Base-by-base conservation (phyloP, 2,329 filamentous ascomycete genomes). In the Fusarium brachygibbosum region DNA sequence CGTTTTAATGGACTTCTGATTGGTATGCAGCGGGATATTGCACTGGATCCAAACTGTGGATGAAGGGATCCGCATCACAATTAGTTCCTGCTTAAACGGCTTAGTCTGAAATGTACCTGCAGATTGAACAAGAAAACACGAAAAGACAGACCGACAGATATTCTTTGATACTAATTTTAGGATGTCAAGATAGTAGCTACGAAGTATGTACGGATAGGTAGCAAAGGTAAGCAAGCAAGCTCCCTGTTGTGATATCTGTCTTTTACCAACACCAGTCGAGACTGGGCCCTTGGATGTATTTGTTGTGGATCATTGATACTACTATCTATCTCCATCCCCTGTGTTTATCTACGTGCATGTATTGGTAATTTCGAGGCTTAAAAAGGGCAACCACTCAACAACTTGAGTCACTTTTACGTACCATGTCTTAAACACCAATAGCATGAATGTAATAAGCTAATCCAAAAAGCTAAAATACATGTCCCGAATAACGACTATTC, bases 11-110 rank as follows among this genome's bases (percentile, higher is more conserved):
- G 57, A 23, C 21, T 44, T 23, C 40, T 70, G 58, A 56, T 68
- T 70, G 67, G 67, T 31, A 69, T 68, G 66, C 42, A 63, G 57
- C 38, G 57, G 67, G 66, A 69, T 64, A 67, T 69, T 69, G 48
- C 61, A 35, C 52, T 69, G 66, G 66, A 55, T 62, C 62, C 52
- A 55, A 48, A n/a, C 31, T 66, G 61, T 60, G 62, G 62, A 65
- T 65, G 62, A 60, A 60, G 41, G 60, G 46, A 45, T 65, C 62
- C 61, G 60, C 53, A 63, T 28, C n/a, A 21, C 21, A 38, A 25
- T 68, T 68, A 68, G 64, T 53, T 58, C 16, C 16, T 58, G 60
- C 64, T 64, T 35, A 58, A 44, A 52, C 32, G 51, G 57, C 46
- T 64, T 64, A 66, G 63, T 23, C 48, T 51, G 48, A 51, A n/a